Evolutionary conservation across 1,284 basidiomycete species (phyloP).

Genomic region (Stygiomarasmius scandens): DNA sequence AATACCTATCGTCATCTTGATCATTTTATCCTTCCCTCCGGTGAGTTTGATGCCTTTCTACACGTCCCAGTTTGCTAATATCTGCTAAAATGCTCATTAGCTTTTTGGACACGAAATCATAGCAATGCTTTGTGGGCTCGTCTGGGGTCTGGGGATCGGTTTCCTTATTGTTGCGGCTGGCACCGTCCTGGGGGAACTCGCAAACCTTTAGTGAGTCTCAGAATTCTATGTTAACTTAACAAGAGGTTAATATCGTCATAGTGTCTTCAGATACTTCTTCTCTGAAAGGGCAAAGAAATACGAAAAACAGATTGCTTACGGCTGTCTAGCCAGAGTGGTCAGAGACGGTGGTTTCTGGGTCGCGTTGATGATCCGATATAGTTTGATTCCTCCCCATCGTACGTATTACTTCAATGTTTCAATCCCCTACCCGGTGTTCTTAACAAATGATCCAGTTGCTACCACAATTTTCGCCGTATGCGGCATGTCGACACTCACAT

Average conservation of each 20-base stretch:
- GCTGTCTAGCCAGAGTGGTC: conserved; percentile 76
- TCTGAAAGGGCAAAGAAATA: conserved; percentile 67
- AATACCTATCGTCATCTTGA: conserved; percentile 81
- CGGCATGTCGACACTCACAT: conserved; percentile 75
- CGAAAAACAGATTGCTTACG: conserved; percentile 77
- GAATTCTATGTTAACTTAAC: background rate
- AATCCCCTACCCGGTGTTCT: too few relatives aligned
- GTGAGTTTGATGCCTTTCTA: conserved; percentile 39
- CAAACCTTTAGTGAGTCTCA: conserved; percentile 64
- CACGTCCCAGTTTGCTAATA: conserved; percentile 1
- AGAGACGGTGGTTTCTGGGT: conserved; percentile 81
- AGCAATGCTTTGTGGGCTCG: conserved; percentile 75
- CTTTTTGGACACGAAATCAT: conserved; percentile 82
- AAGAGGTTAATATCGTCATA: conserved; percentile 24
- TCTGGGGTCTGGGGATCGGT: conserved; percentile 71
- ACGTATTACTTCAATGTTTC: conserved; percentile 24
- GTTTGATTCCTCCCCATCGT: conserved; percentile 83
- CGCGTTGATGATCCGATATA: conserved; percentile 72
- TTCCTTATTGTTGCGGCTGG: conserved; percentile 70
- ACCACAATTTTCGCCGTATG: conserved; percentile 82
- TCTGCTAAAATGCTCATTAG: conserved; percentile 28
- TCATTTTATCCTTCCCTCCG: conserved; percentile 79
- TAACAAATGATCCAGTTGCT: conserved; percentile 44
- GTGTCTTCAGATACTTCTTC: conserved; percentile 70
- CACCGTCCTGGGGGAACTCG: conserved; percentile 69